These are phyloP conservation scores for Penicillium argentinense DNA, from an alignment of 495 filamentous ascomycete species.

Conservation along the genomic window DNA sequence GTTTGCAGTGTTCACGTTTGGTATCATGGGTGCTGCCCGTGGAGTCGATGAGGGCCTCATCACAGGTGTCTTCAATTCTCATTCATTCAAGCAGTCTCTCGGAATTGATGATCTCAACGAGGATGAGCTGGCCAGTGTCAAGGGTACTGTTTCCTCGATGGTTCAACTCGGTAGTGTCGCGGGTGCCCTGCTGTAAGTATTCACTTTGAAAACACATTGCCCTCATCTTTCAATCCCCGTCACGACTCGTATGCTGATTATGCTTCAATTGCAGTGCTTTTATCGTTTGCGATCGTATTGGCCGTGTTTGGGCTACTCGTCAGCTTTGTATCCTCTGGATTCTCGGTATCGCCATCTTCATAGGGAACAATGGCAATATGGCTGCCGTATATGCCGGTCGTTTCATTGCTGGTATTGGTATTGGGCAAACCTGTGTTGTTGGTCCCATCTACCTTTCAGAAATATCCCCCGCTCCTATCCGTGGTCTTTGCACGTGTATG, in stretches of 20 bases:
- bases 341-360: constrained; percentile 57
- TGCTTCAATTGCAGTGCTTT: too few relatives aligned
- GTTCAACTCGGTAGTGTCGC: too few relatives aligned
- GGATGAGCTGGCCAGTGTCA: too few relatives aligned
- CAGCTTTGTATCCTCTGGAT: constrained; percentile 58
- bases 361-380: constrained; percentile 51
- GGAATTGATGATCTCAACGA: too few relatives aligned
- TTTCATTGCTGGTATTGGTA: constrained; percentile 58
- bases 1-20: constrained; percentile 56
- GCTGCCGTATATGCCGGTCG: constrained; percentile 55
- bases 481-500: too few relatives aligned
- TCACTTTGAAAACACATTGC: too few relatives aligned
- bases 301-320: constrained; percentile 58
- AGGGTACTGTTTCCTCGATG: too few relatives aligned
- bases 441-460: constrained; percentile 40
- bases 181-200: too few relatives aligned
- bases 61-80: constrained; percentile 51
- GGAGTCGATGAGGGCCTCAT: constrained; percentile 63
- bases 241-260: too few relatives aligned
- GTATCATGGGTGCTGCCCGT: constrained; percentile 58
- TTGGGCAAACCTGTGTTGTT: constrained; percentile 59
- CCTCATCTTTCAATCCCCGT: too few relatives aligned
- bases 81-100: constrained; percentile 17
- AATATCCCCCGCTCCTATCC: constrained; percentile 36
- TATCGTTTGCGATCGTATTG: constrained; percentile 58